These are phyloP conservation scores for Neopestalotiopsis clavispora DNA, from an alignment of 2,329 filamentous ascomycete species.

Conservation along the genomic window DNA sequence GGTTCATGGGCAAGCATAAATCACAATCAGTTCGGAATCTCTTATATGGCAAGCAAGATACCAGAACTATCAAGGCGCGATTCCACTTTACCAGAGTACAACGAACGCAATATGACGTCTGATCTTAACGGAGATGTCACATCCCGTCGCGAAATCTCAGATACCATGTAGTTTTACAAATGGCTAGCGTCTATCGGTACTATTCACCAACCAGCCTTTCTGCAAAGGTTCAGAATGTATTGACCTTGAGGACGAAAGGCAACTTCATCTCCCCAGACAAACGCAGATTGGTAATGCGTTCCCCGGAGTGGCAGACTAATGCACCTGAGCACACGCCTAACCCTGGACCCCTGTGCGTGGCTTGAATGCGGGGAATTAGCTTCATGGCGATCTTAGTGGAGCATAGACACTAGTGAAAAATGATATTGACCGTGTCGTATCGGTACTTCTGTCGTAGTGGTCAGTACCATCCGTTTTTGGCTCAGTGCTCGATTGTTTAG, in stretches of 20 bases:
- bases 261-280: not conserved
- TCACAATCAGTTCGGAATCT: too few relatives aligned
- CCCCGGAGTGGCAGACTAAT: not conserved
- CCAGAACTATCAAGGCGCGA: too few relatives aligned
- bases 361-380: constrained; percentile 2
- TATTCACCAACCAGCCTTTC: not conserved
- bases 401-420: not conserved
- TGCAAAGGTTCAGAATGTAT: not conserved
- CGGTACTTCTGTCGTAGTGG: not conserved
- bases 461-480: not conserved
- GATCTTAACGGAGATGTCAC: not conserved
- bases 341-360: not conserved
- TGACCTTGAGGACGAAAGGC: not conserved
- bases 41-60: too few relatives aligned
- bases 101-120: not conserved
- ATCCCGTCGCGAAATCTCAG: not conserved
- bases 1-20: too few relatives aligned
- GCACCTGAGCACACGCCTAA: not conserved
- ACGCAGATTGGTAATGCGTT: not conserved
- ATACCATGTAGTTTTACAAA: not conserved
- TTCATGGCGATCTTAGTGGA: not conserved
- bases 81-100: too few relatives aligned
- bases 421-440: not conserved
- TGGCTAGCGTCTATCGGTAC: not conserved
- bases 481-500: not conserved